Conservation (phyloP, 305 asterid species). For the Fraxinus paxiana region DNA sequence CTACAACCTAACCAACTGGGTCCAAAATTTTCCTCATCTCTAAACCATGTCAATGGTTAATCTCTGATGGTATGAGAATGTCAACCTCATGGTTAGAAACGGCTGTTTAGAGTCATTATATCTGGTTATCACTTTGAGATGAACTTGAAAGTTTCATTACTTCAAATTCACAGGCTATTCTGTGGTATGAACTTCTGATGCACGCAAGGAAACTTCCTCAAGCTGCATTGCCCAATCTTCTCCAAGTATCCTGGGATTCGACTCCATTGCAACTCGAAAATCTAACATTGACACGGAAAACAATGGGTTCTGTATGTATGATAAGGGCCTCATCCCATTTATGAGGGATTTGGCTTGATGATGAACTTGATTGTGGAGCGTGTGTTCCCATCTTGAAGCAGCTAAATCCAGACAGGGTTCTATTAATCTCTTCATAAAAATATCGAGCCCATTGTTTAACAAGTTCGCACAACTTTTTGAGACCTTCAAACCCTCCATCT, state of each 20-base stretch:
- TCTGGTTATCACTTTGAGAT: constrained; percentile 20
- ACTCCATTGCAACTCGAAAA: constrained; percentile 46
- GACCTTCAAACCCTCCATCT: constrained; percentile 37
- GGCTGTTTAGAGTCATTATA: constrained; percentile 14
- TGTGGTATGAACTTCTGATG: constrained; percentile 27
- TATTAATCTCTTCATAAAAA: constrained; percentile 42
- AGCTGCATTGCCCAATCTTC: constrained; percentile 52
- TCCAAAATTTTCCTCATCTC: constrained; percentile 38
- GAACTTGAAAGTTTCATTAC: constrained; percentile 1
- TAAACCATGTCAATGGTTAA: constrained; percentile 12
- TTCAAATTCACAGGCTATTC: constrained; percentile 9
- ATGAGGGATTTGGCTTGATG: constrained; percentile 21
- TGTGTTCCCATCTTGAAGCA: constrained; percentile 34
- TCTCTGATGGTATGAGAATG: constrained; percentile 28
- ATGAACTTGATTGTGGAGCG: constrained; percentile 20
- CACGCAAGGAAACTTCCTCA: constrained; percentile 36
- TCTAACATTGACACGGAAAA: constrained; percentile 42
- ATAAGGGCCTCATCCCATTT: constrained; percentile 31
- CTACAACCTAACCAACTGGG: constrained; percentile 45
- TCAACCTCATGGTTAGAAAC: constrained; percentile 32
- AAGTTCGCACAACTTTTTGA: constrained; percentile 40
- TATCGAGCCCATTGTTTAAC: constrained; percentile 52
- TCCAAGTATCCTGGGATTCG: constrained; percentile 46
- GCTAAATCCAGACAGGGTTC: constrained; percentile 44
- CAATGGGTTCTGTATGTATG: constrained; percentile 25